Base-by-base conservation (phyloP, 1,139 yeast species). In the Sugiyamaella sp. region DNA sequence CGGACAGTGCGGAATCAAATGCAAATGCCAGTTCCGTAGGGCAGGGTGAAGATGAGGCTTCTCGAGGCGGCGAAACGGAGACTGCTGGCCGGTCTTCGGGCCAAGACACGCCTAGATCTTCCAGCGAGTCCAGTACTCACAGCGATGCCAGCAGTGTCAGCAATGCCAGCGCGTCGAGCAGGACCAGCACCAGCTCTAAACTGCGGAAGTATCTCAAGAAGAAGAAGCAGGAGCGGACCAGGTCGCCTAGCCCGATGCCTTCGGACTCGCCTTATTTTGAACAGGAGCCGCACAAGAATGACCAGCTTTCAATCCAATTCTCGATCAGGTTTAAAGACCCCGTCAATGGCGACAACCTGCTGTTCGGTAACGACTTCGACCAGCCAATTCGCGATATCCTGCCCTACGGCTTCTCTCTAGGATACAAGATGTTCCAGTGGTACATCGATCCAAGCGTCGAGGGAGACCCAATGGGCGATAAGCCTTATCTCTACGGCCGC, bases 321-420 rank as follows among this genome's bases (percentile, higher is more conserved):
- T 46, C 58, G 5, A 54, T 68, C 6, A 40, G 50, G 5, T 69
- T 70, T 60, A 71, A 70, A n/a, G 55, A 58, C 16, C 72, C 74
- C 32, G 74, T 82, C 17, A 63, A 65, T 32, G 89, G 87, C 0
- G 74, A 78, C 45, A 77, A 77, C 14, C 69, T 85, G 50, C 60
- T 81, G 12, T 85, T 82, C 71, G 91, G 91, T 1, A 86, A 86
- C 63, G 91, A 86, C 64, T 84, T 84, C 66, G 80, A 77, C 20
- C 69, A 74, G 29, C 85, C 89, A 0, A 80, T 86, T 42, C 72
- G 76, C 41, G 84, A 84, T 54, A 74, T 76, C 54, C 77, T 86
- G 10, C 93, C 93, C 2, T 83, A 71, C 74, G 88, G 78, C 61
- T 81, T 71, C 67, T 77, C 76, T 63, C 73, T 67, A 66, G 89